Evolutionary conservation across 208 protist species (phyloP).

Genomic region (Crithidia brevicula): DNA sequence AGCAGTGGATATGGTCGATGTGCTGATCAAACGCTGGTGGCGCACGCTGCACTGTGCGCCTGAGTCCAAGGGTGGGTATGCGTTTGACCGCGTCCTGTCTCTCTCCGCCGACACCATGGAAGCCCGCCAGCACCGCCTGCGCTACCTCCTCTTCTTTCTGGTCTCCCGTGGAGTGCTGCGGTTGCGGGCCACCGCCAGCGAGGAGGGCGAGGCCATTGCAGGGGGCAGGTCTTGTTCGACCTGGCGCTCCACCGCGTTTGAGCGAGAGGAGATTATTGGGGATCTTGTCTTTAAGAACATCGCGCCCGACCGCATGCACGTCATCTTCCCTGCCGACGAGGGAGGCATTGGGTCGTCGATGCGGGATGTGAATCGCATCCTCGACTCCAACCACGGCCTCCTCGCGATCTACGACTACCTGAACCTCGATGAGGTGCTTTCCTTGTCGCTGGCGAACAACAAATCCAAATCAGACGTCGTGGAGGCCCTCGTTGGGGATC

Average conservation of each 20-base stretch:
- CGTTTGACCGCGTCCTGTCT: slow-evolving; percentile 34
- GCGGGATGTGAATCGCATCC: slow-evolving; percentile 50
- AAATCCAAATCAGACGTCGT: slow-evolving; percentile 89
- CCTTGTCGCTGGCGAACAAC: slow-evolving; percentile 56
- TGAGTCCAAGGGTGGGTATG: background rate
- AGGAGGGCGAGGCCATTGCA: no score
- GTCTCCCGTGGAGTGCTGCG: slow-evolving; percentile 29
- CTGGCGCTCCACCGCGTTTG: no score
- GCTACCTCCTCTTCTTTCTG: slow-evolving; percentile 46
- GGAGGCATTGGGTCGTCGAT: slow-evolving; percentile 41
- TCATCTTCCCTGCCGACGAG: slow-evolving; percentile 63
- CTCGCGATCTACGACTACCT: slow-evolving; percentile 87
- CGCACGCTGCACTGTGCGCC: slow-evolving; percentile 25
- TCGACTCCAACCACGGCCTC: slow-evolving; percentile 82
- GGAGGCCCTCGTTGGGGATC: slow-evolving; percentile 83
- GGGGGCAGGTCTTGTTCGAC: no score
- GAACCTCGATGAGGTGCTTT: slow-evolving; percentile 60
- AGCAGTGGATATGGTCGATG: slow-evolving; percentile 34
- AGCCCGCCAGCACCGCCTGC: slow-evolving; percentile 36
- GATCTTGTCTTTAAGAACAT: slow-evolving; percentile 78
- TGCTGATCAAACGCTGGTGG: slow-evolving; percentile 61
- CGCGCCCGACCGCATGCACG: slow-evolving; percentile 59
- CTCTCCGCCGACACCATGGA: slow-evolving; percentile 20
- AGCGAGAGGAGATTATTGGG: slow-evolving; percentile 85
- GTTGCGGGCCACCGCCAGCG: no score